Percentiles rank a stretch among this genome's conserved stretches.
phyloP scores from a whole-genome alignment of 306 rosid genomes.

The Fragaria iinumae region DNA sequence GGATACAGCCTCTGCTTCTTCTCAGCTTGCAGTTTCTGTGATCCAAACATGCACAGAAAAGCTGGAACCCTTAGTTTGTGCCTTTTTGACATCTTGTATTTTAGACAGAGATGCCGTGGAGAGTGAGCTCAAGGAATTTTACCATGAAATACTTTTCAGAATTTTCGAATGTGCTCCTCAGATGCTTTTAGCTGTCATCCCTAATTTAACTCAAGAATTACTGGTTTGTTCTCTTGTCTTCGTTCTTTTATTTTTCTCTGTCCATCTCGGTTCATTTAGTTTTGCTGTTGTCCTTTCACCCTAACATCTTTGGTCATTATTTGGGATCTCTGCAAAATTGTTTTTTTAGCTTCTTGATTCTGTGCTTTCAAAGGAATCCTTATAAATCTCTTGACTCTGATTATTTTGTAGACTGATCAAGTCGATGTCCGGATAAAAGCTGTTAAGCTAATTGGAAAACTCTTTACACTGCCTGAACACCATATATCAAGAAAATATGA shows the following conservation, averaged over 20 bases:
- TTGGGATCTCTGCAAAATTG: not conserved
- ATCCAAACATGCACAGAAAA: conserved; percentile 57
- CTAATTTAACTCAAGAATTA: conserved; percentile 67
- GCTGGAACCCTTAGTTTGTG: conserved; percentile 62
- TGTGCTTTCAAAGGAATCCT: conserved; percentile 8
- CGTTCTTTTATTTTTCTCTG: not conserved
- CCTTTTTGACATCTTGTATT: conserved; percentile 74
- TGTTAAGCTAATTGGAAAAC: conserved; percentile 79
- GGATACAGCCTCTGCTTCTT: conserved; percentile 68
- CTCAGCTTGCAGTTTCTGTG: conserved; percentile 65
- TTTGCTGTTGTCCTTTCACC: not conserved
- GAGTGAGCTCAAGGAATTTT: conserved; percentile 64
- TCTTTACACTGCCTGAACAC: conserved; percentile 64
- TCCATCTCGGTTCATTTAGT: not conserved
- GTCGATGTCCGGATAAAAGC: conserved; percentile 93
- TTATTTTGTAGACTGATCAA: conserved; percentile 72
- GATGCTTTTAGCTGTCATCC: conserved; percentile 77
- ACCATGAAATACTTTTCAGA: conserved; percentile 76
- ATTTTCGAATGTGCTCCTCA: conserved; percentile 73
- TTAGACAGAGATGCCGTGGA: conserved; percentile 58
- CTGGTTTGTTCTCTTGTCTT: conserved; percentile 44
- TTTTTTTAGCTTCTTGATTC: not conserved
- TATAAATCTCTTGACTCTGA: conserved; percentile 21
- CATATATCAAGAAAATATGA: conserved; percentile 56
- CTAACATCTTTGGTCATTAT: not conserved